Conservation (phyloP, 1,284 basidiomycete species). For the Fomitopsis palustris region DNA sequence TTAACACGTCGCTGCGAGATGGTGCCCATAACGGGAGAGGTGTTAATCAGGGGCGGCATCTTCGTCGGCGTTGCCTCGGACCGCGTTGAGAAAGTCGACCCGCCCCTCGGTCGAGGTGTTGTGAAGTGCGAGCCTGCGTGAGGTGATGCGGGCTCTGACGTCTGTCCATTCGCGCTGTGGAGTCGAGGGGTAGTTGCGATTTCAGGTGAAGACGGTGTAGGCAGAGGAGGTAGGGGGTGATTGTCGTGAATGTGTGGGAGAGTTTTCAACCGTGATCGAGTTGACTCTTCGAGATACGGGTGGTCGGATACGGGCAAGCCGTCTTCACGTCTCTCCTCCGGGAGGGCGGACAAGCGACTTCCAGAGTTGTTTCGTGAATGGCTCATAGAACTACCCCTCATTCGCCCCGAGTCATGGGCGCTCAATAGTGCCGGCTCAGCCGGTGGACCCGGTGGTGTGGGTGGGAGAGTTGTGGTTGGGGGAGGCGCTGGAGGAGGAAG, state of each 20-base stretch:
- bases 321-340: constrained; percentile 48
- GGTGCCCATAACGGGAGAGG: constrained; percentile 58
- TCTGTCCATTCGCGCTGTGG: constrained; percentile 7
- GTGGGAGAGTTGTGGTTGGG: constrained; percentile 52
- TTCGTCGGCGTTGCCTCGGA: constrained; percentile 34
- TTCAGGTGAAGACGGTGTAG: constrained; percentile 41
- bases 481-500: constrained; percentile 67
- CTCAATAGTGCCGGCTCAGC: constrained; percentile 25
- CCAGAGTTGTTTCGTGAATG: constrained; percentile 58
- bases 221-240: constrained; percentile 65
- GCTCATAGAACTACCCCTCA: constrained; percentile 45
- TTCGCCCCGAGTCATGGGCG: constrained; percentile 35
- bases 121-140: constrained; percentile 33
- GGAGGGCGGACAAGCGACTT: constrained; percentile 51
- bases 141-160: constrained; percentile 17
- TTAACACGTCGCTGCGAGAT: constrained; percentile 69
- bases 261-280: constrained; percentile 21
- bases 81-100: constrained; percentile 44
- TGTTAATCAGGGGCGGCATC: constrained; percentile 46
- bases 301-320: constrained; percentile 15
- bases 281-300: constrained; percentile 25
- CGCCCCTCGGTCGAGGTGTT: constrained; percentile 48
- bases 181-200: constrained; percentile 35
- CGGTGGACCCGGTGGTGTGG: constrained; percentile 49
- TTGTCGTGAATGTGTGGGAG: constrained; percentile 38